These are phyloP conservation scores for Aspergillus sp. DNA, from an alignment of 2,329 filamentous ascomycete species.

Conservation along the genomic window DNA sequence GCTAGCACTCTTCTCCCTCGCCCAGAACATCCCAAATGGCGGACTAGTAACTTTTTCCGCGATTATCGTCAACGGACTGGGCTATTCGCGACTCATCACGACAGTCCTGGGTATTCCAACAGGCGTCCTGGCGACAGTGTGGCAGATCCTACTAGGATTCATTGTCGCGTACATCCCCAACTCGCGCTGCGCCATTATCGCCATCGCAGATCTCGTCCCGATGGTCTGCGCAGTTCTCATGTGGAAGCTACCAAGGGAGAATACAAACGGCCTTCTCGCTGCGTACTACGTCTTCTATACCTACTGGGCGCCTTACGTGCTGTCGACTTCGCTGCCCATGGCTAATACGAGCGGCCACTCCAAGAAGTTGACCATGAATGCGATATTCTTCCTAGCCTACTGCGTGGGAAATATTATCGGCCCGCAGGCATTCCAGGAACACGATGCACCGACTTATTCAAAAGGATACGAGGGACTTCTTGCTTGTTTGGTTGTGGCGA, in stretches of 20 bases:
- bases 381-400: conserved; percentile 1
- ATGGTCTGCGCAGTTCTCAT: conserved; percentile 2
- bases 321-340: not conserved
- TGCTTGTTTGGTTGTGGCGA: conserved; percentile 2
- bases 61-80: conserved; percentile 5
- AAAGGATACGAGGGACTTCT: not conserved
- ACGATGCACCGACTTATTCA: conserved; percentile 23
- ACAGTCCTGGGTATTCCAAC: not conserved
- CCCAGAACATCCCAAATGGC: conserved; percentile 5
- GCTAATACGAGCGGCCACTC: conserved; percentile 6
- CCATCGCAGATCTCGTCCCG: not conserved
- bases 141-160: not conserved
- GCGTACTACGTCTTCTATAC: conserved; percentile 9
- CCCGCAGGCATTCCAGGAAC: conserved; percentile 45
- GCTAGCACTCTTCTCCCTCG: not conserved
- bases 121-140: not conserved
- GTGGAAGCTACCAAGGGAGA: not conserved
- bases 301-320: not conserved
- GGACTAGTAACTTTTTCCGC: conserved; percentile 1
- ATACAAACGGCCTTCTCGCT: not conserved
- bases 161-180: not conserved
- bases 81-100: not conserved
- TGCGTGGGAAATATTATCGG: conserved; percentile 47
- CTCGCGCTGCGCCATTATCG: not conserved
- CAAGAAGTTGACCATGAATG: conserved; percentile 6